These are phyloP conservation scores for Raddia distichophylla DNA, from an alignment of 176 grass and related monocot genomes.

Conservation along the genomic window DNA sequence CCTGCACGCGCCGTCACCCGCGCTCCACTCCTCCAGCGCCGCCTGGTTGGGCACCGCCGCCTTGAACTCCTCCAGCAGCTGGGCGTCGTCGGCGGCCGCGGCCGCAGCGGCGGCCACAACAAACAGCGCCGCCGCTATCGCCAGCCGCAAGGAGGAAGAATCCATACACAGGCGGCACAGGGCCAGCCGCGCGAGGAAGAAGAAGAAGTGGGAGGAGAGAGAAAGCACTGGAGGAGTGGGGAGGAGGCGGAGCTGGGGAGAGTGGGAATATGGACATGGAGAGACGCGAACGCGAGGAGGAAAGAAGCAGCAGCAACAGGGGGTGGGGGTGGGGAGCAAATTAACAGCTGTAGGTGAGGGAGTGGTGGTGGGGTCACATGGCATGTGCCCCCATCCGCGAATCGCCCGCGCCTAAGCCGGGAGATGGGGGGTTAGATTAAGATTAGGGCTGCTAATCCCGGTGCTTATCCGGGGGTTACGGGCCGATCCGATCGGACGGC, in stretches of 20 bases:
- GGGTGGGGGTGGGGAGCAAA: conserved; percentile 33
- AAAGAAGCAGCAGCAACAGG: not conserved
- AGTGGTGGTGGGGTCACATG: conserved; percentile 72
- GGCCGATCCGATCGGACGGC: conserved; percentile 47
- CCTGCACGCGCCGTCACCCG: conserved; percentile 51
- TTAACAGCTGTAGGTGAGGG: conserved; percentile 54
- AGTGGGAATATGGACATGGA: not conserved
- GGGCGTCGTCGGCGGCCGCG: conserved; percentile 50
- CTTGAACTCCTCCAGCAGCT: conserved; percentile 81
- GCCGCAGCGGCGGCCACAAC: not conserved
- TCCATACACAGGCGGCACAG: conserved; percentile 31
- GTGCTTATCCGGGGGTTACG: no score
- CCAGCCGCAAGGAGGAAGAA: conserved; percentile 15
- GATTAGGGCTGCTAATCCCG: conserved; percentile 36
- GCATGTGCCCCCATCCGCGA: conserved; percentile 63
- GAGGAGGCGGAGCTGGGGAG: not conserved
- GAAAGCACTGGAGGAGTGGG: not conserved
- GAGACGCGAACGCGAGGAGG: not conserved
- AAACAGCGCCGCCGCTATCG: conserved; percentile 9
- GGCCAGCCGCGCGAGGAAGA: not conserved
- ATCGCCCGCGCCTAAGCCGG: conserved; percentile 36
- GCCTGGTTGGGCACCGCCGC: conserved; percentile 48
- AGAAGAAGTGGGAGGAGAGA: conserved; percentile 15
- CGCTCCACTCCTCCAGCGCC: conserved; percentile 52
- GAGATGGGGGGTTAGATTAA: not conserved